Percentiles rank a stretch among this genome's conserved stretches.
Conservation (phyloP, 495 filamentous ascomycete species). For the Elasticomyces elasticus region DNA sequence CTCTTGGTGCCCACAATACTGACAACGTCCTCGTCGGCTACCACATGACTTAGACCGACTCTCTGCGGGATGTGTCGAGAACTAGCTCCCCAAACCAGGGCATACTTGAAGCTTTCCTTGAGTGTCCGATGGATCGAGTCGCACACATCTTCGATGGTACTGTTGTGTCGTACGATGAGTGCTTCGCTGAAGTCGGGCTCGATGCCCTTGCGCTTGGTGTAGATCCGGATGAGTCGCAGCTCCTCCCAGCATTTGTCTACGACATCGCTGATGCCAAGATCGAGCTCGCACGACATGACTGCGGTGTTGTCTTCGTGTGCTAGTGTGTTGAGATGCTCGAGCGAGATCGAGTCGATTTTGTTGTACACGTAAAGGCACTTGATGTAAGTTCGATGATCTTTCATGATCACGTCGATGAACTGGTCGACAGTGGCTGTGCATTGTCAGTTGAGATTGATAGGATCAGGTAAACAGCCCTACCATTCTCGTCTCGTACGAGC, state of each 20-base stretch:
- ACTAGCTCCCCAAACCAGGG: conserved; percentile 93
- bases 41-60: conserved; percentile 76
- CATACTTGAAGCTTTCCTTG: conserved; percentile 99
- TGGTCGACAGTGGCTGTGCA: conserved; percentile 80
- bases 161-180: conserved; percentile 78
- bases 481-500: conserved; percentile 85
- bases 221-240: conserved; percentile 78
- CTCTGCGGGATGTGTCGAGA: conserved; percentile 90
- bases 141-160: conserved; percentile 93
- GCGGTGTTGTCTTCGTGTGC: conserved; percentile 87
- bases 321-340: conserved; percentile 85
- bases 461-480: conserved; percentile 30
- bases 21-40: conserved; percentile 94
- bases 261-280: conserved; percentile 92
- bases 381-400: conserved; percentile 97
- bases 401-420: conserved; percentile 99
- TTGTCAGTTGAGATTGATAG: conserved; percentile 3
- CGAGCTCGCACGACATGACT: conserved; percentile 97
- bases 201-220: conserved; percentile 89
- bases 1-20: conserved; percentile 56
- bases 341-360: conserved; percentile 93
- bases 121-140: conserved; percentile 88
- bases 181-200: conserved; percentile 90
- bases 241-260: conserved; percentile 95
- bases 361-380: conserved; percentile 96